A percentile compares a stretch with the other conserved stretches of the same genome.
phyloP scores from a whole-genome alignment of 805 yeast species.

The Ogataea parapolymorpha region DNA sequence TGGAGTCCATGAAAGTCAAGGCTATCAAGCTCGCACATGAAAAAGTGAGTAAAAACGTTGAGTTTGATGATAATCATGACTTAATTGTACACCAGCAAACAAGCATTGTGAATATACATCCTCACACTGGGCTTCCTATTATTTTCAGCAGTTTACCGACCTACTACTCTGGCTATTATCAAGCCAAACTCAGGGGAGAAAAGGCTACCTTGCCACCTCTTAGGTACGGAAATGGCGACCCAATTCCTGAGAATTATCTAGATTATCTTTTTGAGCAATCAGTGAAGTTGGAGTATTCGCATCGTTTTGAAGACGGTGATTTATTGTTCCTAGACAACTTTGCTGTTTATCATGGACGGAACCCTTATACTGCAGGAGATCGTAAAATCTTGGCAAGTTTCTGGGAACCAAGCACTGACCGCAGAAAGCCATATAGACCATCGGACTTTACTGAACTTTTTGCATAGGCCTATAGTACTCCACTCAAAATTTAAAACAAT shows the following conservation, averaged over 20 bases:
- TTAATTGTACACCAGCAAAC: conserved; percentile 14
- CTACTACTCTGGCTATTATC: conserved; percentile 15
- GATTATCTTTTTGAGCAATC: conserved; percentile 24
- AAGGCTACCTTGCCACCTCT: too few relatives aligned
- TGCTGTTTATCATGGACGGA: conserved; percentile 26
- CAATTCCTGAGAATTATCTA: conserved; percentile 22
- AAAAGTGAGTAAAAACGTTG: conserved; percentile 10
- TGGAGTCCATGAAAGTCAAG: conserved; percentile 8
- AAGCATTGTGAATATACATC: conserved; percentile 6
- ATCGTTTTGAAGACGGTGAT: conserved; percentile 24
- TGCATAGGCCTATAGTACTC: too few relatives aligned
- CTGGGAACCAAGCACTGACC: conserved; percentile 14
- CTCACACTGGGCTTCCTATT: conserved; percentile 15
- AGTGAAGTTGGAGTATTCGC: conserved; percentile 20
- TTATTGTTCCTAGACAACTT: conserved; percentile 23
- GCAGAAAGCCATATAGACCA: conserved; percentile 9
- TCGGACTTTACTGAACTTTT: too few relatives aligned
- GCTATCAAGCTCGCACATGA: conserved; percentile 9
- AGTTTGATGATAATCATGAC: conserved; percentile 12
- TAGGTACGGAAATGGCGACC: conserved; percentile 21
- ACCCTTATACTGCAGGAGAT: conserved; percentile 20
- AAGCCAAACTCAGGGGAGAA: conserved; percentile 9
- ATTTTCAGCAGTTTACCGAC: conserved; percentile 26
- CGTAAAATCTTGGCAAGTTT: conserved; percentile 26
- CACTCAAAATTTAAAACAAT: too few relatives aligned